Evolutionary conservation across 164 flowering plant species (phyloP).

Genomic region (Umbilicus rupestris): DNA sequence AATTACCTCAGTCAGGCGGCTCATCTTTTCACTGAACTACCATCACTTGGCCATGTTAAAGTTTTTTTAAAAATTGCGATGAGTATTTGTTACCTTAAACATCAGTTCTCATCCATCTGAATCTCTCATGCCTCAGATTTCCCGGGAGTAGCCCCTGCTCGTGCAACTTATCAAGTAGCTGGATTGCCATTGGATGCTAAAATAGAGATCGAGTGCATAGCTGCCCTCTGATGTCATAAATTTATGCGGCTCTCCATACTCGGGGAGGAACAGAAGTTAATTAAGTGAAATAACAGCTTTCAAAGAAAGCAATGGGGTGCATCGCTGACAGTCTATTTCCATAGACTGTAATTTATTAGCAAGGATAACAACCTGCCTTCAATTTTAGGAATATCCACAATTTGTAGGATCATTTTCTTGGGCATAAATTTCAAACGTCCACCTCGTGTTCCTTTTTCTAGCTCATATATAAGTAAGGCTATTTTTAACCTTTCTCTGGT

Average conservation of each 20-base stretch:
- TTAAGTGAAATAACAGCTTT: constrained; percentile 9
- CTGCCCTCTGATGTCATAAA: constrained; percentile 29
- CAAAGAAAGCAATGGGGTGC: not conserved
- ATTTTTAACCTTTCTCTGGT: too few species aligned
- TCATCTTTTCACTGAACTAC: too few species aligned
- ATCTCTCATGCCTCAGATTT: constrained; percentile 52
- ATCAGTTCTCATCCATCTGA: not conserved
- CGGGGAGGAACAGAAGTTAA: not conserved
- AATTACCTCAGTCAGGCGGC: too few species aligned
- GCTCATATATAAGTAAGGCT: too few species aligned
- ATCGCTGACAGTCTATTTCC: not conserved
- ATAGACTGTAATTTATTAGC: not conserved
- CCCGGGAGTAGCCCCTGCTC: constrained; percentile 72
- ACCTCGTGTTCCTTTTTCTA: too few species aligned
- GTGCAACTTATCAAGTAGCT: constrained; percentile 85
- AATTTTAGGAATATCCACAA: not conserved
- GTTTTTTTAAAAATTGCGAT: too few species aligned
- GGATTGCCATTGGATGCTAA: constrained; percentile 78
- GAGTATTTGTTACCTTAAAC: too few species aligned
- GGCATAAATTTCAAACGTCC: too few species aligned
- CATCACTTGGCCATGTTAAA: too few species aligned
- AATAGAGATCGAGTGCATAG: constrained; percentile 96
- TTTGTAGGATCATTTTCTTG: not conserved
- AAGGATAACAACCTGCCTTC: not conserved
- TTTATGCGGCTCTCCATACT: not conserved